Percentiles rank a stretch among this genome's conserved stretches.
Evolutionary conservation across 2,329 filamentous ascomycete genomes (phyloP).

Genomic region (Colletotrichum sp.): DNA sequence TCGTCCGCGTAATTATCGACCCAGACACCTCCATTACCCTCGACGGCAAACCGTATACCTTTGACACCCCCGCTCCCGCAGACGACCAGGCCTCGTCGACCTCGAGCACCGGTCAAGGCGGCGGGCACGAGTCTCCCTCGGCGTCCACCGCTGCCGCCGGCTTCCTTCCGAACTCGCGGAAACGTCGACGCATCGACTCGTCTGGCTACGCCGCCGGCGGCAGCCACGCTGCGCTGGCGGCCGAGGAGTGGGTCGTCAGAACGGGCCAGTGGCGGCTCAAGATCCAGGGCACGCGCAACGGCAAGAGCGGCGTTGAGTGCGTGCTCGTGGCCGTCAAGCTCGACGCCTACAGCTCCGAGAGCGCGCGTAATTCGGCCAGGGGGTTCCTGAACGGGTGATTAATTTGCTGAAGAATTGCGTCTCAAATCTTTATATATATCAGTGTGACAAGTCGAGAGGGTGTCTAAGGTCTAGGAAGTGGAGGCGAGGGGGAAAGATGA

Average conservation of each 20-base stretch:
- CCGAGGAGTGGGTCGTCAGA: conserved; percentile 66
- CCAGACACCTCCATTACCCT: conserved; percentile 63
- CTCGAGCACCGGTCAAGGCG: conserved; percentile 35
- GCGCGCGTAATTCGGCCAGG: conserved; percentile 68
- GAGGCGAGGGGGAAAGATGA: not conserved
- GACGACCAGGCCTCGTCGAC: conserved; percentile 31
- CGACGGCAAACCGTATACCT: conserved; percentile 56
- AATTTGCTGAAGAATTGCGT: not conserved
- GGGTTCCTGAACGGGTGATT: conserved; percentile 58
- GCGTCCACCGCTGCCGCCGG: conserved; percentile 24
- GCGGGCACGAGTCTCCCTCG: conserved; percentile 36
- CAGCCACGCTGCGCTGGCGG: conserved; percentile 23
- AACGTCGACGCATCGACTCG: conserved; percentile 49
- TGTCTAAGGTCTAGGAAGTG: not conserved
- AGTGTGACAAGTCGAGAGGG: not conserved
- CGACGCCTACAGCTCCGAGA: conserved; percentile 72
- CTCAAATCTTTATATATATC: not conserved
- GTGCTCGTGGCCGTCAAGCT: conserved; percentile 78
- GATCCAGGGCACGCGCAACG: conserved; percentile 59
- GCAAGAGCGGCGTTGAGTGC: conserved; percentile 68
- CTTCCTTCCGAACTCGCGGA: conserved; percentile 42
- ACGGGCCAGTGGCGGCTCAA: conserved; percentile 76
- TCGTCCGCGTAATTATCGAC: conserved; percentile 69
- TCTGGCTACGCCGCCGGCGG: conserved; percentile 19
- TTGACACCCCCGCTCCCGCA: conserved; percentile 22